Percentiles rank a stretch among this genome's conserved stretches.
Evolutionary conservation across 2,329 filamentous ascomycete species (phyloP).

Genomic region (Nigrospora osmanthi): DNA sequence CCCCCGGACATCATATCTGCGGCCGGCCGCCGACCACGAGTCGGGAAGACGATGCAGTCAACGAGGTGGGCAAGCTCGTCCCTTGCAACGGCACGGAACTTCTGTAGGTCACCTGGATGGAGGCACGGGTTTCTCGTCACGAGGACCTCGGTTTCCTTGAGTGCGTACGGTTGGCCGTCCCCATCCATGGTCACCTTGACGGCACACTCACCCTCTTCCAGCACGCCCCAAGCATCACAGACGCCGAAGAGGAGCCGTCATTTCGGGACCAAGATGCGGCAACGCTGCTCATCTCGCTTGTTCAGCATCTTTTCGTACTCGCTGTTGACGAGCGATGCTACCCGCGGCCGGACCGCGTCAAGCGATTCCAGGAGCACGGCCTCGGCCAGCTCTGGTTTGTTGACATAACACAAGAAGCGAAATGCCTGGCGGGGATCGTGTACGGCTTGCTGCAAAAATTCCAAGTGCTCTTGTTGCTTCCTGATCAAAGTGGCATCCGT

Average conservation of each 20-base stretch:
- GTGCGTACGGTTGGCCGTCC: constrained; percentile 22
- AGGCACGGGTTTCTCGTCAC: constrained; percentile 33
- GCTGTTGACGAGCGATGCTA: constrained; percentile 19
- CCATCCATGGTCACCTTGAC: constrained; percentile 26
- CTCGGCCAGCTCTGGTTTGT: constrained; percentile 25
- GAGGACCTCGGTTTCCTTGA: constrained; percentile 25
- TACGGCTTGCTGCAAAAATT: constrained; percentile 19
- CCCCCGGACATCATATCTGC: constrained; percentile 34
- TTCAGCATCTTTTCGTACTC: constrained; percentile 26
- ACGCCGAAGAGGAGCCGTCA: constrained; percentile 30
- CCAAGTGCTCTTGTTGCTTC: constrained; percentile 27
- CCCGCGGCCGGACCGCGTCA: constrained; percentile 18
- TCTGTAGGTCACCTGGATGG: too few relatives aligned
- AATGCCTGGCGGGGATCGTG: constrained; percentile 21
- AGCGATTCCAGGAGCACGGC: constrained; percentile 26
- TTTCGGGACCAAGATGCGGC: constrained; percentile 26
- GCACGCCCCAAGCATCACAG: constrained; percentile 24
- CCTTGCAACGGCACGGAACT: too few relatives aligned
- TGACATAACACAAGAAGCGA: constrained; percentile 25
- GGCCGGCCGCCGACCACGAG: constrained; percentile 23
- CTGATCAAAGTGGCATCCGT: constrained; percentile 16
- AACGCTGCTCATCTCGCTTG: constrained; percentile 23
- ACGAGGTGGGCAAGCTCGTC: constrained; percentile 27
- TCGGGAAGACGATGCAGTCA: constrained; percentile 32
- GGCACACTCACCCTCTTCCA: constrained; percentile 29